A percentile compares a stretch with the other conserved stretches of the same genome.
Conservation (phyloP, 1,284 basidiomycete species). For the Papiliotrema terrestris region DNA sequence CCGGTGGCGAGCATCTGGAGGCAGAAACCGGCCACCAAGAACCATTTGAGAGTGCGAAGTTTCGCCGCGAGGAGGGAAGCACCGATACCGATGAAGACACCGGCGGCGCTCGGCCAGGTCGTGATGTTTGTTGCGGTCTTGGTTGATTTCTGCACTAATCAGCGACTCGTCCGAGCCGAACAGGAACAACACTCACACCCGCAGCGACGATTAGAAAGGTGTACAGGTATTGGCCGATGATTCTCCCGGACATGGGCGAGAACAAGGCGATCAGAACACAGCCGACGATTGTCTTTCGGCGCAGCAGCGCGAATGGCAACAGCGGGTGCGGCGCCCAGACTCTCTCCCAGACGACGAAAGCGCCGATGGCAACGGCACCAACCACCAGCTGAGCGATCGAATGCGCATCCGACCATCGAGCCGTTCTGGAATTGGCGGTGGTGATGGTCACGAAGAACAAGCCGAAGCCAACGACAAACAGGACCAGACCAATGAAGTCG, state of each 20-base stretch:
- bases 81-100: constrained; percentile 27
- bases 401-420: constrained; percentile 40
- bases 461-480: constrained; percentile 41
- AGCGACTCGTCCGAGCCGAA: constrained; percentile 3
- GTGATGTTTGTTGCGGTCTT: constrained; percentile 34
- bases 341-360: constrained; percentile 38
- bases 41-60: constrained; percentile 36
- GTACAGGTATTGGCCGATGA: constrained; percentile 37
- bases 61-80: constrained; percentile 24
- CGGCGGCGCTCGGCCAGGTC: constrained; percentile 29
- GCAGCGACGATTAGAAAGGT: constrained; percentile 27
- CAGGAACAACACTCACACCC: constrained; percentile 5
- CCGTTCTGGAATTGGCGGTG: constrained; percentile 37
- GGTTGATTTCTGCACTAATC: constrained; percentile 30
- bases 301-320: constrained; percentile 40
- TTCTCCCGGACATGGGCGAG: constrained; percentile 41
- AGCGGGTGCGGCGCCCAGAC: constrained; percentile 40
- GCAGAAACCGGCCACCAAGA: constrained; percentile 38
- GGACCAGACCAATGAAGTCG: constrained; percentile 42
- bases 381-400: constrained; percentile 40
- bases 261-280: constrained; percentile 35
- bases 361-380: constrained; percentile 26
- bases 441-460: constrained; percentile 45
- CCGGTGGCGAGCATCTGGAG: constrained; percentile 35
- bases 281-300: constrained; percentile 40